These are phyloP conservation scores for Bauhinia variegata DNA, from an alignment of 306 rosid genomes.

Conservation along the genomic window DNA sequence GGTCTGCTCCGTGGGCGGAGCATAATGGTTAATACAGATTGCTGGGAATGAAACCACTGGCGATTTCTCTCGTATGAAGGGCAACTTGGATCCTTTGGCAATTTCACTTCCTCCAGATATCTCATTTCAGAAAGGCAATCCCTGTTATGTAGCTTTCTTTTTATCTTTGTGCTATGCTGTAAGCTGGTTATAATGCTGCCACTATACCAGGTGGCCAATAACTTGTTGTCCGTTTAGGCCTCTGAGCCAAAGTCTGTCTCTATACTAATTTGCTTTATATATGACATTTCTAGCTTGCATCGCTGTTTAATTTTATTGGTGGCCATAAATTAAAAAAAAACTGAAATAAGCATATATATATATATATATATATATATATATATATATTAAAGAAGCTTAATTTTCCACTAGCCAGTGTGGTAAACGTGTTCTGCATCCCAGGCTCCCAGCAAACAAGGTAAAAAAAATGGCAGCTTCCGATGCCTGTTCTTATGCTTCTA, in stretches of 20 bases:
- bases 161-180: slow-evolving; percentile 1
- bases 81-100: slow-evolving; percentile 99
- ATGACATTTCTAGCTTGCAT: background rate
- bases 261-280: slow-evolving; percentile 18
- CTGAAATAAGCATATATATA: too few species aligned
- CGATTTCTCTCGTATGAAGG: slow-evolving; percentile 62
- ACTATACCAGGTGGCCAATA: slow-evolving; percentile 9
- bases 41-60: slow-evolving; percentile 44
- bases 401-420: too few species aligned
- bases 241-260: slow-evolving; percentile 13
- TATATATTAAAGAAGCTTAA: too few species aligned
- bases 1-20: slow-evolving; percentile 19
- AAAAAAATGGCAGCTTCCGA: too few species aligned
- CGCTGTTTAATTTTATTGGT: background rate
- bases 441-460: too few species aligned
- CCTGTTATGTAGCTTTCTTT: slow-evolving; percentile 20
- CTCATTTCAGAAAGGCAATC: slow-evolving; percentile 35
- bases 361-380: too few species aligned
- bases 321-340: too few species aligned
- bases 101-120: slow-evolving; percentile 51
- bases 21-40: slow-evolving; percentile 28
- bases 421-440: too few species aligned
- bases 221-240: slow-evolving; percentile 33
- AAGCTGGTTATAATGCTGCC: slow-evolving; percentile 14
- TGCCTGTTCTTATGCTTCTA: too few species aligned